Evolutionary conservation across 305 asterid genomes (phyloP).

Genomic region (Solanum aculeatissimum): DNA sequence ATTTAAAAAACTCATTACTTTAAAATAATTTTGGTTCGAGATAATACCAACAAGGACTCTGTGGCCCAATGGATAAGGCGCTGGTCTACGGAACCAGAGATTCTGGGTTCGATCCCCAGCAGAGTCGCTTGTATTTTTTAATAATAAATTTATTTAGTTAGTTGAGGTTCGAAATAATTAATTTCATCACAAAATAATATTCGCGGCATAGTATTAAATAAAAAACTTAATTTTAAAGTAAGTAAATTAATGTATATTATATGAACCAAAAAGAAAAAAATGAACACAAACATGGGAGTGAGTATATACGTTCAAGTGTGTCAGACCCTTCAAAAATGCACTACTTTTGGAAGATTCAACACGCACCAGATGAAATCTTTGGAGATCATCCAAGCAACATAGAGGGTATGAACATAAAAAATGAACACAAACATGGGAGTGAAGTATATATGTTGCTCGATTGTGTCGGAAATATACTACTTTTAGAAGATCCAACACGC

Average conservation of each 20-base stretch:
- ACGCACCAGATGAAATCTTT: not conserved
- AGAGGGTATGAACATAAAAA: not conserved
- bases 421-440: not conserved
- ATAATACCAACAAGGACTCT: not conserved
- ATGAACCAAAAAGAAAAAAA: not conserved
- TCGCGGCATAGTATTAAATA: no score
- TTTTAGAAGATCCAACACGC: not conserved
- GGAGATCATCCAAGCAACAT: not conserved
- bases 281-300: not conserved
- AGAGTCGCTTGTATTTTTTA: slow-evolving; percentile 45
- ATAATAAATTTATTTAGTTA: not conserved
- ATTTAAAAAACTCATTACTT: no score
- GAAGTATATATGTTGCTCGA: not conserved
- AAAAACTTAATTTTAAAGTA: not conserved
- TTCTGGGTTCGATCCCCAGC: slow-evolving; percentile 99
- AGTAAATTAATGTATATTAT: not conserved
- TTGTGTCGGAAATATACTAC: not conserved
- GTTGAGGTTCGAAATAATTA: not conserved
- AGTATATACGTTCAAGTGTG: not conserved
- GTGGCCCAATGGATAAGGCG: slow-evolving; percentile 99
- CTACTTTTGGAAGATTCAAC: no score
- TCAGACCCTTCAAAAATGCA: not conserved
- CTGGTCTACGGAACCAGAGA: slow-evolving; percentile 99
- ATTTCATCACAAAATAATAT: not conserved
- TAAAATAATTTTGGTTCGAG: no score